A percentile compares a stretch with the other conserved stretches of the same genome.
Evolutionary conservation across 768 basidiomycete genomes (phyloP).

Genomic region (Paxillus involutus): DNA sequence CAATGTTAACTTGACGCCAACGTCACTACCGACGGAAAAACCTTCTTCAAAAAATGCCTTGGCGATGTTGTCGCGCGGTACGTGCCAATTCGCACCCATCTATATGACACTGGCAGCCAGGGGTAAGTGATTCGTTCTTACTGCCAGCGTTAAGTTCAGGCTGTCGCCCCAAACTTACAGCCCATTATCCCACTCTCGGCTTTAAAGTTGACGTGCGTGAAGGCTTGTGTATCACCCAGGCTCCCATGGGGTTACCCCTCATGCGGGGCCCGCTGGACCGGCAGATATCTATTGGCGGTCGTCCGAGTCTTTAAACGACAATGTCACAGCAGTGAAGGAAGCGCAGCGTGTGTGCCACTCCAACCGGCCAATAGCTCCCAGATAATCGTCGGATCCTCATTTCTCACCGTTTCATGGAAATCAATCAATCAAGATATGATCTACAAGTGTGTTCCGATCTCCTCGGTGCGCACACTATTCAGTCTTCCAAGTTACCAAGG

Average conservation of each 20-base stretch:
- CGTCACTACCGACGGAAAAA: too few species aligned
- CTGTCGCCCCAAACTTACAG: not conserved
- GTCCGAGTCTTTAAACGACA: not conserved
- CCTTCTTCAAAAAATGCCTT: too few species aligned
- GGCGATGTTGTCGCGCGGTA: too few species aligned
- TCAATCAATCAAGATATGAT: not conserved
- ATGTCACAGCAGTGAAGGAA: not conserved
- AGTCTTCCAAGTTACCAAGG: not conserved
- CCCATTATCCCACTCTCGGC: not conserved
- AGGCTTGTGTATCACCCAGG: not conserved
- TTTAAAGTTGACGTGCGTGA: not conserved
- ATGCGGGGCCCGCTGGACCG: too few species aligned
- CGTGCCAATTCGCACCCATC: too few species aligned
- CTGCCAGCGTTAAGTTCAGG: not conserved
- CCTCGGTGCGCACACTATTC: not conserved
- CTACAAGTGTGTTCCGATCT: not conserved
- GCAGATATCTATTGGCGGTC: not conserved
- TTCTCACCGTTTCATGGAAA: slow-evolving; percentile 7
- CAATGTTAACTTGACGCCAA: too few species aligned
- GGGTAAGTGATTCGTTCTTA: not conserved
- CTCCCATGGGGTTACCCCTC: not conserved
- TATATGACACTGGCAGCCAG: too few species aligned
- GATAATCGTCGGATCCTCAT: not conserved
- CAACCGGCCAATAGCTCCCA: not conserved
- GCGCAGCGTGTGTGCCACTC: not conserved